These are phyloP conservation scores for Penicillium expansum DNA, from an alignment of 2,329 filamentous ascomycete genomes.

Conservation along the genomic window DNA sequence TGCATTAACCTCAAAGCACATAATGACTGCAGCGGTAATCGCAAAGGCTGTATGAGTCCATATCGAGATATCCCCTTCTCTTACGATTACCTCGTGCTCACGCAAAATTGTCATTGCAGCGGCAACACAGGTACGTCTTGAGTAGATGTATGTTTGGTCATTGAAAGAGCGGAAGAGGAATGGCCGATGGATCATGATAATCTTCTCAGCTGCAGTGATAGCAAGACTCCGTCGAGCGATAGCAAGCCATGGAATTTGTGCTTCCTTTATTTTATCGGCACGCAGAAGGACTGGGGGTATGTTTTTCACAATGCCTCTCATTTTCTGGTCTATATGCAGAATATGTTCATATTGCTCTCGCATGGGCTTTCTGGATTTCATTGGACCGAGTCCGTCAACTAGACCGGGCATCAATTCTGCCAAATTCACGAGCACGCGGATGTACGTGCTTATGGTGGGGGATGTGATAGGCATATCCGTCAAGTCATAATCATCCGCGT, in stretches of 20 bases:
- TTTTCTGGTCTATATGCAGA: conserved; percentile 33
- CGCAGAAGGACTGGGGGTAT: conserved; percentile 33
- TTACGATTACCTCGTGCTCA: conserved; percentile 26
- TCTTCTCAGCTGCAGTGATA: conserved; percentile 42
- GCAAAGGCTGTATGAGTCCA: conserved; percentile 30
- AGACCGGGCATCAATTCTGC: conserved; percentile 36
- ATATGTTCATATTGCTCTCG: conserved; percentile 41
- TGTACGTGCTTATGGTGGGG: conserved; percentile 27
- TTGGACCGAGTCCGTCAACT: conserved; percentile 36
- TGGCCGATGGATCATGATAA: conserved; percentile 45
- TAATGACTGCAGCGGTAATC: conserved; percentile 28
- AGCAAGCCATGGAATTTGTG: conserved; percentile 35
- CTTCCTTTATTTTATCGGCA: conserved; percentile 26
- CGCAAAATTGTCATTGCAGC: conserved; percentile 42
- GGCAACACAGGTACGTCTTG: conserved; percentile 38
- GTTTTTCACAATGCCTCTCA: conserved; percentile 35
- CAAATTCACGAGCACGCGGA: conserved; percentile 31
- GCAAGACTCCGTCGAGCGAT: conserved; percentile 38
- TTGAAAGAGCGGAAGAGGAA: conserved; percentile 38
- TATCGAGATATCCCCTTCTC: conserved; percentile 25
- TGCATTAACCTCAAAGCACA: conserved; percentile 27
- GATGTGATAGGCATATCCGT: conserved; percentile 16
- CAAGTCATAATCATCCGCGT: conserved; percentile 37
- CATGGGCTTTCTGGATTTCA: conserved; percentile 32
- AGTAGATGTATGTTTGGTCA: conserved; percentile 34